Conservation (phyloP, 495 filamentous ascomycete genomes). For the Tuber calosporum region DNA sequence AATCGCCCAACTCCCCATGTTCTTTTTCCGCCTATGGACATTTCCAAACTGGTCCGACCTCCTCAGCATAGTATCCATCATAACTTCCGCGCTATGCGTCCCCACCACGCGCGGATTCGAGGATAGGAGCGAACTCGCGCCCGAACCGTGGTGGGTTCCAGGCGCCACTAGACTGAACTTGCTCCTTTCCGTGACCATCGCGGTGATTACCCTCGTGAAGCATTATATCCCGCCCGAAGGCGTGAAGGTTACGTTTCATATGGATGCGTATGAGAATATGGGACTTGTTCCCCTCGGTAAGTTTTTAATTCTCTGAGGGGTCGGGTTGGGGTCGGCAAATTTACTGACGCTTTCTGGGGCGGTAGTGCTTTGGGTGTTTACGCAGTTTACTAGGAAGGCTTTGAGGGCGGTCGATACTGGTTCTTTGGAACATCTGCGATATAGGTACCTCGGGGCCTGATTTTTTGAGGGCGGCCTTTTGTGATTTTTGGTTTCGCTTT, state of each 20-base stretch:
- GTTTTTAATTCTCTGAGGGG: not conserved
- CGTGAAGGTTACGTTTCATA: not conserved
- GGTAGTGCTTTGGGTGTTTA: not conserved
- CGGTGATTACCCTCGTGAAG: not conserved
- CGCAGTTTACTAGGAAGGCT: not conserved
- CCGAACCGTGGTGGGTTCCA: not conserved
- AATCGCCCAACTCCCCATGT: not conserved
- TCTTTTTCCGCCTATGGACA: not conserved
- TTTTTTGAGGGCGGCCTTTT: not conserved
- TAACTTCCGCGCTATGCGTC: not conserved
- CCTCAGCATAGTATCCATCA: not conserved
- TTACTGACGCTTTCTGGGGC: not conserved
- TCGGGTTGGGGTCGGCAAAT: not conserved
- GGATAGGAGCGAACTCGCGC: not conserved
- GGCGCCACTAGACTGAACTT: not conserved
- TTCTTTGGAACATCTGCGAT: not conserved
- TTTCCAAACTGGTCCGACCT: not conserved
- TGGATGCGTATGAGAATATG: not conserved
- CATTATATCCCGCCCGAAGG: not conserved
- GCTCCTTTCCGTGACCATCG: not conserved
- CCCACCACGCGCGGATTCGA: not conserved
- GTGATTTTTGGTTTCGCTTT: not conserved
- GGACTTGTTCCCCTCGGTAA: not conserved
- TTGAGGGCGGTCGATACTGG: conserved; percentile 2
- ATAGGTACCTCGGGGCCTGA: not conserved